These are phyloP conservation scores for Stagonosporopsis vannaccii DNA, from an alignment of 2,329 filamentous ascomycete genomes.

Conservation along the genomic window DNA sequence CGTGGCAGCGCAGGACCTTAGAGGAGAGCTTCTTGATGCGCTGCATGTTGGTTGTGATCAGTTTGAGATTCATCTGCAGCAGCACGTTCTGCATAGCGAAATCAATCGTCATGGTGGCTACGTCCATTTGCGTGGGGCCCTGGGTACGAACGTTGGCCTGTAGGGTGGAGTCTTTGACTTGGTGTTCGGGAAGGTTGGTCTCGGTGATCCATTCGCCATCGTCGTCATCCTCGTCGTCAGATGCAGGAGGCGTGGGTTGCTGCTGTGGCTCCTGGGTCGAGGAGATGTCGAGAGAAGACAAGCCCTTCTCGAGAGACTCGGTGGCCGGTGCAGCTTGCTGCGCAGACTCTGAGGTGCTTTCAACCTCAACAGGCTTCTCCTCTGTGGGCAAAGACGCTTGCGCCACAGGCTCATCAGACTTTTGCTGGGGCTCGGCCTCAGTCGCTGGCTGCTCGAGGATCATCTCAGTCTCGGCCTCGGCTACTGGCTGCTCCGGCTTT, in stretches of 20 bases:
- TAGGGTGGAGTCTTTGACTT: constrained; percentile 66
- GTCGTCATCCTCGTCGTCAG: constrained; percentile 48
- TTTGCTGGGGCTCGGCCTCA: constrained; percentile 19
- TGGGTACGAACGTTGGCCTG: constrained; percentile 54
- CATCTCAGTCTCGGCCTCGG: constrained; percentile 1
- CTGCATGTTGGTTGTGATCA: constrained; percentile 79
- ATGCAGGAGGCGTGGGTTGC: constrained; percentile 27
- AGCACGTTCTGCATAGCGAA: constrained; percentile 98
- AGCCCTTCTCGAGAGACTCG: constrained; percentile 23
- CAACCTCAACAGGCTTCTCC: constrained; percentile 13
- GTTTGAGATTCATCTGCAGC: constrained; percentile 90
- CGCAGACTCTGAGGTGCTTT: constrained; percentile 10
- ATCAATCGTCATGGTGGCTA: constrained; percentile 92
- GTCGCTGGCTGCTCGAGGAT: constrained; percentile 11
- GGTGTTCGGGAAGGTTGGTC: constrained; percentile 85
- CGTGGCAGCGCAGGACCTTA: constrained; percentile 89
- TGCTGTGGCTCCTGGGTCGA: constrained; percentile 12
- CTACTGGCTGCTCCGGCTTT: neutral
- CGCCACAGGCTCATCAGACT: constrained; percentile 18
- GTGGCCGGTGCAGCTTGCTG: neutral
- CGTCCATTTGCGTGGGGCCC: constrained; percentile 72
- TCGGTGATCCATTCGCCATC: constrained; percentile 91
- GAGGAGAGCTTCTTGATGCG: constrained; percentile 86
- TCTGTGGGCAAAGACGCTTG: constrained; percentile 8
- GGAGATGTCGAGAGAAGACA: constrained; percentile 34